Base-by-base conservation (phyloP, 768 basidiomycete species). In the Boletus vermiculosoides region DNA sequence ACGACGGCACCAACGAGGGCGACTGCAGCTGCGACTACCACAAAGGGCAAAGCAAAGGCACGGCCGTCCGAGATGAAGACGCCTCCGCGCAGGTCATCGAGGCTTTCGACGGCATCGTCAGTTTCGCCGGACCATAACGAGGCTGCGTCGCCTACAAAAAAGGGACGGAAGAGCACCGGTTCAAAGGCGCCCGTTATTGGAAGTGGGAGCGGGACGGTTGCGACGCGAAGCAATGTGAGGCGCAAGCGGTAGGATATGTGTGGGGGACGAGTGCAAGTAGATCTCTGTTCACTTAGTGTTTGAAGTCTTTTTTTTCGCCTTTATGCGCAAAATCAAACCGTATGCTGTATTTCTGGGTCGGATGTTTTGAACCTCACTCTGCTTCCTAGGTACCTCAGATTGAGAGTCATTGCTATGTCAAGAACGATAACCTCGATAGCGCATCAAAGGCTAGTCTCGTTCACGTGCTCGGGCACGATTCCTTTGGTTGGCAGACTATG, bases 21-120 rank as follows among this genome's bases (percentile, higher is more conserved):
- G n/a, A 25, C 36, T 30, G 39, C 18, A 10, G 34, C 37, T 12
- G 34, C 18, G 12, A 39, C 40, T 12, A 10, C n/a, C 11, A 6
- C 40, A 30, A 70, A 62, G 45, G 52, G 56, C 20, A 71, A 66
- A 37, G 37, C 44, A 45, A 70, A 54, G 46, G 49, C 60, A 13
- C 59, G 60, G 25, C 47, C 55, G 28, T 55, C 62, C 22, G 66
- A 71, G 22, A 52, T 54, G 49, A 64, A 57, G 51, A 63, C 72
- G n/a, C 62, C 68, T 7, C 64, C 67, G 11, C 65, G 77, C 20
- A 71, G 77, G 28, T 78, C 76, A n/a, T 74, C 76, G 31, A 68
- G 76, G 44, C 66, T 77, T 30, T 77, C 75, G 10, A 66, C 63
- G 9, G 67, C 70, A 6, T 68, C 70, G 28, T 70, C 73, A n/a